Percentiles rank a stretch among this genome's conserved stretches.
phyloP scores from a whole-genome alignment of 306 rosid species.

The Abrus precatorius region DNA sequence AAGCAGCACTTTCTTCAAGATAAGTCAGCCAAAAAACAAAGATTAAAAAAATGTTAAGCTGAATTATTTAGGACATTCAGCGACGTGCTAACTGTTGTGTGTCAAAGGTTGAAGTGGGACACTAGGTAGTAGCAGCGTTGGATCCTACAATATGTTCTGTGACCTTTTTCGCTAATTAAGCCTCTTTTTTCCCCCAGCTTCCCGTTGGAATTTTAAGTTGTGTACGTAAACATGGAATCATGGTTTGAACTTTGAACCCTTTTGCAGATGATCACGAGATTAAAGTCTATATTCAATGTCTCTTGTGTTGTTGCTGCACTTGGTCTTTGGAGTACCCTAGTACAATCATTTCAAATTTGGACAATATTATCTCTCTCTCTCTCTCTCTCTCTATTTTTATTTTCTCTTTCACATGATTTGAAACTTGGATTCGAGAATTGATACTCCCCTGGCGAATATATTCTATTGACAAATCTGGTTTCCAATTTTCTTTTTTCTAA shows the following conservation, averaged over 20 bases:
- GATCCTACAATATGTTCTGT: constrained; percentile 28
- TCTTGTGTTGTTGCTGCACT: constrained; percentile 22
- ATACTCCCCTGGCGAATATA: constrained; percentile 37
- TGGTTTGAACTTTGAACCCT: constrained; percentile 31
- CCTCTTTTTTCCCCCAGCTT: neutral
- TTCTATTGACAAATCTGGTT: constrained; percentile 37
- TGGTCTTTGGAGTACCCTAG: constrained; percentile 27
- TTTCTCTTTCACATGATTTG: constrained; percentile 30
- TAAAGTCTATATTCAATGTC: constrained; percentile 41
- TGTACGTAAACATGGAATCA: constrained; percentile 49
- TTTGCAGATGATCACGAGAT: constrained; percentile 53
- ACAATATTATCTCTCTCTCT: neutral
- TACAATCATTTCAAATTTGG: constrained; percentile 50
- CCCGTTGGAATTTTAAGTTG: constrained; percentile 38
- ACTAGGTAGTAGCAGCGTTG: constrained; percentile 42
- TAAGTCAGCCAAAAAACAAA: neutral
- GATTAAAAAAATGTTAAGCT: neutral
- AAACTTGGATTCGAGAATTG: constrained; percentile 39
- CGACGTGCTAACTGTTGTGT: constrained; percentile 22
- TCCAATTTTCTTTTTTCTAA: neutral
- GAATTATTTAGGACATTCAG: constrained; percentile 4
- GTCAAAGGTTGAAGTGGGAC: constrained; percentile 42
- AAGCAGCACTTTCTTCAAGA: constrained; percentile 24
- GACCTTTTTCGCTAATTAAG: constrained; percentile 14
- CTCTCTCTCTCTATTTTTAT: neutral